phyloP scores from a whole-genome alignment of 1,284 basidiomycete genomes.

The Rugosomyces carneus region DNA sequence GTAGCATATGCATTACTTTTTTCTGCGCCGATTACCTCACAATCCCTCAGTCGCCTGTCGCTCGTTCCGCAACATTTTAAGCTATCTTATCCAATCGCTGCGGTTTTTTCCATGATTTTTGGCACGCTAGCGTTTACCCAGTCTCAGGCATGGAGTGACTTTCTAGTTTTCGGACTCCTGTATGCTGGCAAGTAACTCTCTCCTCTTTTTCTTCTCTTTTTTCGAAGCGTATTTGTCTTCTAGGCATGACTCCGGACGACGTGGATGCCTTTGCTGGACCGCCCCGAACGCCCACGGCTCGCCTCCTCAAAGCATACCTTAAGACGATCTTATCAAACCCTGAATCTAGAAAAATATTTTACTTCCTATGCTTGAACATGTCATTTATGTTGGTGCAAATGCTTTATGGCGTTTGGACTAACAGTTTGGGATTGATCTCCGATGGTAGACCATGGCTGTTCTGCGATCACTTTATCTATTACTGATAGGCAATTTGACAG shows the following conservation, averaged over 20 bases:
- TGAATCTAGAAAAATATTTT: slow-evolving; percentile 94
- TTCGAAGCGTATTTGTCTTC: slow-evolving; percentile 7
- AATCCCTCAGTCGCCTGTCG: slow-evolving; percentile 39
- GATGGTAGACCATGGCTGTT: slow-evolving; percentile 71
- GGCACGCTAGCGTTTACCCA: slow-evolving; percentile 52
- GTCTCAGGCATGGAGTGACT: slow-evolving; percentile 48
- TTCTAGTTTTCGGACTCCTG: slow-evolving; percentile 43
- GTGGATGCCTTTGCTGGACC: slow-evolving; percentile 37
- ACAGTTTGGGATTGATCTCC: slow-evolving; percentile 93
- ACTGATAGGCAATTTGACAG: slow-evolving; percentile 34
- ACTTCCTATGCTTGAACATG: slow-evolving; percentile 93
- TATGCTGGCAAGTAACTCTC: slow-evolving; percentile 47
- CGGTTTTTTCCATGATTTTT: slow-evolving; percentile 38
- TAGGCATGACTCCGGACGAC: slow-evolving; percentile 55
- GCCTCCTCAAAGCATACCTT: slow-evolving; percentile 67
- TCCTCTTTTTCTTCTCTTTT: not conserved
- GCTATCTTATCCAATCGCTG: slow-evolving; percentile 47
- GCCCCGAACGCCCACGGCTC: slow-evolving; percentile 49
- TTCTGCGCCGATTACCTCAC: slow-evolving; percentile 45
- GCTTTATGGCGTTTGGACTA: slow-evolving; percentile 96
- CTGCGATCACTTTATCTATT: not conserved
- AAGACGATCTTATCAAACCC: slow-evolving; percentile 87
- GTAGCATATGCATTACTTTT: slow-evolving; percentile 55
- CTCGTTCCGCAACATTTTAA: slow-evolving; percentile 47
- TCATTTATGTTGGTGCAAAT: slow-evolving; percentile 96